Percentiles rank a stretch among this genome's conserved stretches.
Evolutionary conservation across 148 eudicot species (phyloP).

Genomic region (Rhododendron kiyosumense): DNA sequence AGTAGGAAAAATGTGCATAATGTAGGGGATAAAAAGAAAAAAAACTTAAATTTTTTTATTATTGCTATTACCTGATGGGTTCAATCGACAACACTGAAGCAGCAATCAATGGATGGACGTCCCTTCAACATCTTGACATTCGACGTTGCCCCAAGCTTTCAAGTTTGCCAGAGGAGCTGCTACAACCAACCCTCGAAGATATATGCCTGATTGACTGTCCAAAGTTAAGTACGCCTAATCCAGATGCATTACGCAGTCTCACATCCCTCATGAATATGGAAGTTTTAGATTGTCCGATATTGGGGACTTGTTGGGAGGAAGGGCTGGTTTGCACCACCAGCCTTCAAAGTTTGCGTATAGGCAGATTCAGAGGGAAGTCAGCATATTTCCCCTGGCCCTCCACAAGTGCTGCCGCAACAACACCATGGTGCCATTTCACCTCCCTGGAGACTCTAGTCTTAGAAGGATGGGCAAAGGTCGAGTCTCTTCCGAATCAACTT

Average conservation of each 20-base stretch:
- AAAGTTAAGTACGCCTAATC: neutral
- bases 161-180: neutral
- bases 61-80: neutral
- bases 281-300: neutral
- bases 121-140: neutral
- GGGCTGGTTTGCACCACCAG: neutral
- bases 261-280: neutral
- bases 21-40: too few relatives aligned
- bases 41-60: too few relatives aligned
- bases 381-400: neutral
- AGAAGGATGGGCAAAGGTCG: neutral
- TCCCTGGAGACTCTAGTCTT: neutral
- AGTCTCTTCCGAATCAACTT: too few relatives aligned
- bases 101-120: neutral
- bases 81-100: too few relatives aligned
- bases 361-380: neutral
- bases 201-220: neutral
- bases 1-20: too few relatives aligned
- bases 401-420: neutral
- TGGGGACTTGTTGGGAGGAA: neutral
- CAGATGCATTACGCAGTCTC: neutral
- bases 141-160: neutral
- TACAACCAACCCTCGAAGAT: too few relatives aligned
- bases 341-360: neutral
- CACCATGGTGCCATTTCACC: neutral